These are phyloP conservation scores for Mycena belliarum DNA, from an alignment of 768 basidiomycete genomes.

Conservation along the genomic window DNA sequence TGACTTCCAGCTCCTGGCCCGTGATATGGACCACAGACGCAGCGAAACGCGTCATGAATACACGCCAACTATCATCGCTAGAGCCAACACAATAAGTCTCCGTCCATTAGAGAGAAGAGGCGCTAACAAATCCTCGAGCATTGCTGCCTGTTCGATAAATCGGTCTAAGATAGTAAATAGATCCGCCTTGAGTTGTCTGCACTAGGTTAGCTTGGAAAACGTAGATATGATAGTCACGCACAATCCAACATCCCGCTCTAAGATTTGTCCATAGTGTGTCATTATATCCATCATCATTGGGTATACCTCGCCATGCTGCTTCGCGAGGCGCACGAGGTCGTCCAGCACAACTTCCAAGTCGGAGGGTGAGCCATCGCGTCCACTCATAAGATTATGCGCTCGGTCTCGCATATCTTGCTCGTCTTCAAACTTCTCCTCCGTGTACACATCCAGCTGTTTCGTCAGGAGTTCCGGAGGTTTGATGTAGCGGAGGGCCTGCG, in stretches of 20 bases:
- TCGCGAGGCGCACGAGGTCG: constrained; percentile 60
- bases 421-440: constrained; percentile 89
- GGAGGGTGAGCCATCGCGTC: constrained; percentile 37
- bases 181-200: constrained; percentile 64
- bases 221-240: constrained; percentile 37
- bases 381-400: constrained; percentile 37
- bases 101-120: background rate
- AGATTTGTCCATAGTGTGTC: constrained; percentile 52
- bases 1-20: constrained; percentile 61
- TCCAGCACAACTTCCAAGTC: constrained; percentile 59
- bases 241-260: constrained; percentile 63
- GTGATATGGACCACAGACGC: constrained; percentile 66
- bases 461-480: constrained; percentile 76
- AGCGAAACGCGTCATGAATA: constrained; percentile 61
- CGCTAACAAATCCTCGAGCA: constrained; percentile 65
- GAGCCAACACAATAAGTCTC: constrained; percentile 20
- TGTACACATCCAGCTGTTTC: constrained; percentile 80
- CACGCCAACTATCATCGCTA: constrained; percentile 68
- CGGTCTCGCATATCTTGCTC: constrained; percentile 81
- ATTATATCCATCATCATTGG: constrained; percentile 62
- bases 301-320: constrained; percentile 63
- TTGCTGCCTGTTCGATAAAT: constrained; percentile 62
- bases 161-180: constrained; percentile 59
- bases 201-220: background rate
- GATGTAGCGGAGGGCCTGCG: constrained; percentile 71